Conservation (phyloP, 1,139 yeast species). For the Pichia cactophila region DNA sequence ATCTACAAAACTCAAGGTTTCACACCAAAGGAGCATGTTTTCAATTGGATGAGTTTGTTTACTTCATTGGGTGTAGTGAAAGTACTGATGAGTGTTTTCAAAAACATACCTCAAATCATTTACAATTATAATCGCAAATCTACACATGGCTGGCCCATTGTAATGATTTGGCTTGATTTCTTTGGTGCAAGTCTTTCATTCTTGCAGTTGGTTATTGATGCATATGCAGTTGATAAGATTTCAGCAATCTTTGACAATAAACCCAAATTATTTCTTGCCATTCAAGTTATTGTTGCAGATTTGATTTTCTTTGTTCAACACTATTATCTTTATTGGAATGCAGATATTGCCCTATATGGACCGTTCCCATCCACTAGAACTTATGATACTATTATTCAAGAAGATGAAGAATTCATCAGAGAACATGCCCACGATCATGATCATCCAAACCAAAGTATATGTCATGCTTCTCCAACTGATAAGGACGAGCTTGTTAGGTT, state of each 20-base stretch:
- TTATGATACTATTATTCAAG: conserved; percentile 21
- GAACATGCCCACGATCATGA: conserved; percentile 29
- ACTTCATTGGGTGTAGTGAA: conserved; percentile 36
- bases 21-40: conserved; percentile 5
- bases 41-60: conserved; percentile 26
- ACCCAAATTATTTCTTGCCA: conserved; percentile 26
- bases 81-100: conserved; percentile 40
- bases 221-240: conserved; percentile 18
- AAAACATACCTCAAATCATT: conserved; percentile 46
- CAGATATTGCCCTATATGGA: conserved; percentile 19
- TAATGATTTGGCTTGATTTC: conserved; percentile 27
- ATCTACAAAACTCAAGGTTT: conserved; percentile 15
- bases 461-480: conserved; percentile 17
- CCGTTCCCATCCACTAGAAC: conserved; percentile 7
- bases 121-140: conserved; percentile 47
- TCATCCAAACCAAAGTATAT: conserved; percentile 13
- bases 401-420: conserved; percentile 25
- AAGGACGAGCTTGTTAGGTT: conserved; percentile 25
- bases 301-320: conserved; percentile 26
- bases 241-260: conserved; percentile 22
- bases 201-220: conserved; percentile 25
- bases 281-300: conserved; percentile 26
- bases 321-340: conserved; percentile 23
- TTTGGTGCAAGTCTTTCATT: conserved; percentile 26
- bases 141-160: conserved; percentile 41